Percentiles rank a stretch among this genome's conserved stretches.
These are phyloP conservation scores for Glycine tomentella DNA, from an alignment of 306 rosid genomes.

Conservation along the genomic window DNA sequence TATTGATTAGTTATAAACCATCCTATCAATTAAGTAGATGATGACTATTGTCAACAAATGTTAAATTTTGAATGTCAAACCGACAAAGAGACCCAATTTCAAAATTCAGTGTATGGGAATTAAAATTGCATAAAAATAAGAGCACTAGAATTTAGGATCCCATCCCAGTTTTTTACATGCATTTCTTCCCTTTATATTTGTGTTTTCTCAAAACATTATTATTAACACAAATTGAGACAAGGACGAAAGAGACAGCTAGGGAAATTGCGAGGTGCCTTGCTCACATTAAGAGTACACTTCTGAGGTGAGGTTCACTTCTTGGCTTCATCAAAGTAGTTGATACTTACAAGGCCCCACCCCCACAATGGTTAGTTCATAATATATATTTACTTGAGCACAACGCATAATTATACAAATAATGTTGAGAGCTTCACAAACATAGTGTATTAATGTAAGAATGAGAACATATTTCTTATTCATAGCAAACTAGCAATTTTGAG, in stretches of 20 bases:
- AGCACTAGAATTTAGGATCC: neutral
- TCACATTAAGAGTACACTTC: neutral
- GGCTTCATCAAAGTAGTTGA: conserved; percentile 44
- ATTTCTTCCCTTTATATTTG: neutral
- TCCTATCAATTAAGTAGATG: too few species aligned
- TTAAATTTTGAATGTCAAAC: too few species aligned
- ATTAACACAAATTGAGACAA: neutral
- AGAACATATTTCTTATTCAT: conserved; percentile 38
- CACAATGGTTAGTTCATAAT: neutral
- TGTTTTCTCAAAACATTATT: neutral
- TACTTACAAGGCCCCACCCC: conserved; percentile 10
- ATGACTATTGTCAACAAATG: too few species aligned
- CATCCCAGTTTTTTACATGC: neutral
- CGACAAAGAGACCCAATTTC: too few species aligned
- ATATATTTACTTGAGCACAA: conserved; percentile 11
- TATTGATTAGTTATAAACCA: too few species aligned
- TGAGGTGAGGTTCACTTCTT: conserved; percentile 31
- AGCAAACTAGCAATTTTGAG: conserved; percentile 33
- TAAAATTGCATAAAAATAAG: too few species aligned
- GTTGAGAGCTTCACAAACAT: neutral
- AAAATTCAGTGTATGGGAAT: too few species aligned
- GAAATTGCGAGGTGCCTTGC: conserved; percentile 44
- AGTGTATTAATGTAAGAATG: neutral
- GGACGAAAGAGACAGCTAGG: neutral
- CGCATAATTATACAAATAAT: neutral